These are phyloP conservation scores for Smallanthus sonchifolius DNA, from an alignment of 129 eudicot genomes.

Conservation along the genomic window DNA sequence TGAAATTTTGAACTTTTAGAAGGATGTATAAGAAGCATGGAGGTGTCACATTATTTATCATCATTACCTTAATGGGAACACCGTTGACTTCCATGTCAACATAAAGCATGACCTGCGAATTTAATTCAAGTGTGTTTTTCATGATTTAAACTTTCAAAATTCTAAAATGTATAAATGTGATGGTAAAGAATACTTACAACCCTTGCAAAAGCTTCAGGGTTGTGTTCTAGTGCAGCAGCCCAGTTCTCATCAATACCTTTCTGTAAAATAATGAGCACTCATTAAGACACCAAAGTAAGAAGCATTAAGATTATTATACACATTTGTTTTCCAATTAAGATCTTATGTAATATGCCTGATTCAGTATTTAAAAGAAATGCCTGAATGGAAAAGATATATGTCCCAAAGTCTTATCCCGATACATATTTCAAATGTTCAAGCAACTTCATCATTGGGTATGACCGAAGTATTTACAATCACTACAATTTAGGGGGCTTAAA, in stretches of 20 bases:
- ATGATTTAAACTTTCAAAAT: neutral
- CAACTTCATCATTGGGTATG: neutral
- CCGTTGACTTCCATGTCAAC: constrained; percentile 99
- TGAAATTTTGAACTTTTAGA: neutral
- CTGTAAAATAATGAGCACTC: constrained; percentile 33
- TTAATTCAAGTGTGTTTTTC: neutral
- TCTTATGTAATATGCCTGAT: neutral
- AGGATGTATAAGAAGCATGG: neutral
- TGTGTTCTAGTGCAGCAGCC: constrained; percentile 96
- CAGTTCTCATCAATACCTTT: constrained; percentile 95
- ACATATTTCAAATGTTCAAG: neutral
- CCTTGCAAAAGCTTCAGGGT: constrained; percentile 94
- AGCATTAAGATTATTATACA: neutral
- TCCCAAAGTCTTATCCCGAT: neutral
- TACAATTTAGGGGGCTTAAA: neutral
- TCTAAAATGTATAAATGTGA: neutral
- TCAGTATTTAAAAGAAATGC: neutral
- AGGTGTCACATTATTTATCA: neutral
- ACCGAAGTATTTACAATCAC: neutral
- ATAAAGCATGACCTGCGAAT: constrained; percentile 84
- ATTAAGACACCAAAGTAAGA: constrained; percentile 9
- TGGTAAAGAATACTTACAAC: constrained; percentile 52
- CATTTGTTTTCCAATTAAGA: neutral
- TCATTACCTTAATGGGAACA: constrained; percentile 79
- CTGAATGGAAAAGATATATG: neutral